Base-by-base conservation (phyloP, 345 rosid genomes). In the Orychophragmus violaceus region DNA sequence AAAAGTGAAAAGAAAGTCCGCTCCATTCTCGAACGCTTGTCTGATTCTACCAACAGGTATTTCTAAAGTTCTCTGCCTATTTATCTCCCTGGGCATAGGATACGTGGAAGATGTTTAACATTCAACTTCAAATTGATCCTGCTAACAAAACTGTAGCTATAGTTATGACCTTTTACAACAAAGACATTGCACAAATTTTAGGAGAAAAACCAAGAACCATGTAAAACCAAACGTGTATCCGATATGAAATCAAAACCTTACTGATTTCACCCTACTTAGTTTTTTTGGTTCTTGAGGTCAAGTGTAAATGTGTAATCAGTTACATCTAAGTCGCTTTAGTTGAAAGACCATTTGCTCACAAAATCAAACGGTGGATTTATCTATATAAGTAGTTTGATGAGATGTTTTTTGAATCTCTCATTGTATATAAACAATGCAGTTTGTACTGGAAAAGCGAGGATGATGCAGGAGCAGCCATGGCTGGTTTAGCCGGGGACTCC, bases 1-100 rank as follows among this genome's bases (percentile, higher is more conserved):
- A 95, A 91, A 80, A 55, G 94, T 56, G 97, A 95, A 80, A 90
- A 90, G 91, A 95, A 95, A 87, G 90, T 89, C 24, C 89, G 96
- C 11, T 76, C 94, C 51, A 87, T 95, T 69, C 95, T 95, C 64
- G 97, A 95, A 79, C 87, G 83, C 37, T 39, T 86, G 69, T 86
- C 78, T 10, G 91, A 82, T 69, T 77, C 77, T 65, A 65, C 88
- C 54, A 84, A 89, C 86, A 89, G 99, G 99, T 76, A 81, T 82
- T 85, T 76, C 24, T 19, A 45, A 58, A 39, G 4, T 27, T n/a
- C 53, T 53, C 48, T 37, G 18, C 29, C 9, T 28, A 35, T 45
- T 13, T 22, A 10, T 66, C 7, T 13, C 36, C 55, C 49, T 35
- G 27, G 36, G 17, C 23, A 0, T 19, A 61, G 49, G 62, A 28